Percentiles rank a stretch among this genome's conserved stretches.
Conservation (phyloP, 2,329 filamentous ascomycete genomes). For the Fusarium luffae region DNA sequence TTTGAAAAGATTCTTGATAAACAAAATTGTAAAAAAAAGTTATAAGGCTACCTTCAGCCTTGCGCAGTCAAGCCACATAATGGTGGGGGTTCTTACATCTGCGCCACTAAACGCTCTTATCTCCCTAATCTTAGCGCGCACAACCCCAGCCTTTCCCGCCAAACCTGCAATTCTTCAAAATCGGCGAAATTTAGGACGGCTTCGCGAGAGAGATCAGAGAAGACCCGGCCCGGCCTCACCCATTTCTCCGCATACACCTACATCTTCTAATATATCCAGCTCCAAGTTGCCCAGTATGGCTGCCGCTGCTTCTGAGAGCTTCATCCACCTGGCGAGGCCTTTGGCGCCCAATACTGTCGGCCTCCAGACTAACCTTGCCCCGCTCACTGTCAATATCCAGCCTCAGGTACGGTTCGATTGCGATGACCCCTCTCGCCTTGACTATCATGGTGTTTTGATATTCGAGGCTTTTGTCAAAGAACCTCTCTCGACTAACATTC, state of each 20-base stretch:
- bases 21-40: slow-evolving; percentile 47
- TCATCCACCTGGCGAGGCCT: slow-evolving; percentile 94
- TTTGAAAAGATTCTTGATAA: neutral
- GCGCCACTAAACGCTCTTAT: slow-evolving; percentile 53
- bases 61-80: slow-evolving; percentile 51
- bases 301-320: slow-evolving; percentile 79
- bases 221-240: slow-evolving; percentile 37
- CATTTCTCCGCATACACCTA: slow-evolving; percentile 34
- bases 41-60: slow-evolving; percentile 50
- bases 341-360: slow-evolving; percentile 84
- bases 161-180: slow-evolving; percentile 57
- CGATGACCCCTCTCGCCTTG: slow-evolving; percentile 30
- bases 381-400: slow-evolving; percentile 93
- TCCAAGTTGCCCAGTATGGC: slow-evolving; percentile 75
- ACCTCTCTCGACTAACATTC: slow-evolving; percentile 18
- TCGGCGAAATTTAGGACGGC: slow-evolving; percentile 54
- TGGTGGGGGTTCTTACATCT: slow-evolving; percentile 45
- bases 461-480: neutral
- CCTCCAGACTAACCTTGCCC: slow-evolving; percentile 86
- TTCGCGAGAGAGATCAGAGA: slow-evolving; percentile 46
- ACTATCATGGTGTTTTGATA: slow-evolving; percentile 11
- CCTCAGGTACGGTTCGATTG: slow-evolving; percentile 76
- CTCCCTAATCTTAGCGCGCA: slow-evolving; percentile 62
- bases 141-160: slow-evolving; percentile 60
- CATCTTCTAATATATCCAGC: slow-evolving; percentile 23